These are phyloP conservation scores for Antitrichia curtipendula DNA, from an alignment of 225 moss, liverwort and hornwort genomes.

Conservation along the genomic window DNA sequence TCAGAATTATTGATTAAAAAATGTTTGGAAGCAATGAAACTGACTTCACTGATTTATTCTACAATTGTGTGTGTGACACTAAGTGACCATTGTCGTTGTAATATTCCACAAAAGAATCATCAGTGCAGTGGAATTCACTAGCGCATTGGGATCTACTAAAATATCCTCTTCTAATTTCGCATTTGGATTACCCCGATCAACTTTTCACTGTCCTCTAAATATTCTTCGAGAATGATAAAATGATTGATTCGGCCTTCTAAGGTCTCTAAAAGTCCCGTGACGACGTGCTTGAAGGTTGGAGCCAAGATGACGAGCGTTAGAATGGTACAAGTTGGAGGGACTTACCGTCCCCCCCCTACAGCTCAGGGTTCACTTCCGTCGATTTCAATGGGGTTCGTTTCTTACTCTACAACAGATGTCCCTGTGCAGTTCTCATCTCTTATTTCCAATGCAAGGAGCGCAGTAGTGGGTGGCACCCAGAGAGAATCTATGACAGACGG, in stretches of 20 bases:
- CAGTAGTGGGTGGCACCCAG: not conserved
- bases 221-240: not conserved
- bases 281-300: conserved; percentile 25
- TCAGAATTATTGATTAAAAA: not conserved
- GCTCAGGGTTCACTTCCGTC: conserved; percentile 41
- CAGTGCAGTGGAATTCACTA: no score
- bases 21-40: not conserved
- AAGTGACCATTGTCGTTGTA: not conserved
- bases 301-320: conserved; percentile 48
- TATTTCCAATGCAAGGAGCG: not conserved
- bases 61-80: not conserved
- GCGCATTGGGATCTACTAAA: not conserved
- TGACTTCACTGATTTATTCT: not conserved
- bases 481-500: not conserved
- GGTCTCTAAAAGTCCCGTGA: not conserved
- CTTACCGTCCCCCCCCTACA: conserved; percentile 35
- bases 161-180: not conserved
- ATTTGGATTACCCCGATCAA: not conserved
- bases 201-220: not conserved
- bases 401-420: not conserved
- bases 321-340: conserved; percentile 60
- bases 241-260: not conserved
- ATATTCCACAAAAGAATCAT: not conserved
- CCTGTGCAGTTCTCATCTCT: not conserved
- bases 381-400: conserved; percentile 24